These are phyloP conservation scores for Xanthoconium stramineum DNA, from an alignment of 768 basidiomycete species.

Conservation along the genomic window DNA sequence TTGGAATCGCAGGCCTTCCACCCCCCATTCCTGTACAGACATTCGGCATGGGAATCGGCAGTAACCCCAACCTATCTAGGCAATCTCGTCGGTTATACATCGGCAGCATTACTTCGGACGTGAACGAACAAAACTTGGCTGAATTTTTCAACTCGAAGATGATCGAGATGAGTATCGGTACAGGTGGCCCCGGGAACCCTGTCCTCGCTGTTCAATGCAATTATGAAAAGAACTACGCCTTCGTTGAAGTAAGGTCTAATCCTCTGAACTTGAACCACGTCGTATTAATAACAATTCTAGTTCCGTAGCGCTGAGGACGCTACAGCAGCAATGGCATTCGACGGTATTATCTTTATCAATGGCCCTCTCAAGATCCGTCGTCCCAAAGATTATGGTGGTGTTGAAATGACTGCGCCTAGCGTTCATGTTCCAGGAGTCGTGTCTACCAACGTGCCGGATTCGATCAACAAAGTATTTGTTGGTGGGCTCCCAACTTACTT, in stretches of 20 bases:
- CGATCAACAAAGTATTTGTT: constrained; percentile 96
- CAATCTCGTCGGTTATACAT: constrained; percentile 96
- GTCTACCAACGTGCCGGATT: constrained; percentile 96
- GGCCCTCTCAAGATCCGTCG: constrained; percentile 96
- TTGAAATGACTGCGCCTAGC: constrained; percentile 56
- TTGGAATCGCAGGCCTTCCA: constrained; percentile 77
- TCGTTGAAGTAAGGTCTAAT: constrained; percentile 74
- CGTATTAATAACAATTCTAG: constrained; percentile 41
- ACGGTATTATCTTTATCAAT: constrained; percentile 94
- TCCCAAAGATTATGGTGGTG: constrained; percentile 94
- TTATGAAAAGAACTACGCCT: constrained; percentile 98
- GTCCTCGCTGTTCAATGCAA: constrained; percentile 95
- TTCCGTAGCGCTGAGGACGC: constrained; percentile 98
- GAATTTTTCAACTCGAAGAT: constrained; percentile 97
- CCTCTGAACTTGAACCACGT: not conserved
- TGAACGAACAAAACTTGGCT: constrained; percentile 88
- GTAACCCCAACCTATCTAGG: constrained; percentile 84
- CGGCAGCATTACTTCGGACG: constrained; percentile 92
- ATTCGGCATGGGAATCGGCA: constrained; percentile 83
- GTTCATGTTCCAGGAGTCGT: constrained; percentile 92
- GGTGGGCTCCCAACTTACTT: constrained; percentile 94
- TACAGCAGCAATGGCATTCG: constrained; percentile 94
- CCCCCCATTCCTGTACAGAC: constrained; percentile 81
- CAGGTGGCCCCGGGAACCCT: constrained; percentile 81
- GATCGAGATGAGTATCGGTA: constrained; percentile 87